phyloP scores from a whole-genome alignment of 1,284 basidiomycete genomes.

The Sanghuangporus sanghuang region DNA sequence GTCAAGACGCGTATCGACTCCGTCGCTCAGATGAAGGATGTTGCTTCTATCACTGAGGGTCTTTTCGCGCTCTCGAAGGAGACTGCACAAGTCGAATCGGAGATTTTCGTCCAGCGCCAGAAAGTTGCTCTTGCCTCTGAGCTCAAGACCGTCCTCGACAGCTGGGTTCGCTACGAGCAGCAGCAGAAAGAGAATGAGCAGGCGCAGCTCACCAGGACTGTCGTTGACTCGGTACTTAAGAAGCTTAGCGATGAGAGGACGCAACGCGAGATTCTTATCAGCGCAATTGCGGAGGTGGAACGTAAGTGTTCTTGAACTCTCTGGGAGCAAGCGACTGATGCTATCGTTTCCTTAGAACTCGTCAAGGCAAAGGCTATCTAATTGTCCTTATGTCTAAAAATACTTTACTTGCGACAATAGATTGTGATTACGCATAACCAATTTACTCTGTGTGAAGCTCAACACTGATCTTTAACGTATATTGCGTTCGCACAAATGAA shows the following conservation, averaged over 20 bases:
- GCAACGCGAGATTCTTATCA: conserved; percentile 86
- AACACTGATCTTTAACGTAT: neutral
- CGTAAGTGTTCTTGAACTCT: conserved; percentile 47
- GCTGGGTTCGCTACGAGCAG: conserved; percentile 97
- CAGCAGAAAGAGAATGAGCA: conserved; percentile 97
- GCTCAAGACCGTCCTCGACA: conserved; percentile 93
- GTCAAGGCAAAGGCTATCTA: conserved; percentile 69
- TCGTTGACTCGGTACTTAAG: conserved; percentile 85
- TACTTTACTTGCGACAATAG: conserved; percentile 9
- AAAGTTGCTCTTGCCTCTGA: conserved; percentile 84
- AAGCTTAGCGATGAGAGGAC: conserved; percentile 86
- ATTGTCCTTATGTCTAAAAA: conserved; percentile 7
- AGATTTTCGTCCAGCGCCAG: conserved; percentile 89
- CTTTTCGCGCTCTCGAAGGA: conserved; percentile 90
- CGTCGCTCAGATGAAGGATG: conserved; percentile 92
- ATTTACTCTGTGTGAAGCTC: neutral
- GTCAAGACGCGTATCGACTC: conserved; percentile 91
- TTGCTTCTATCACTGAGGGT: conserved; percentile 83
- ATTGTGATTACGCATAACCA: neutral
- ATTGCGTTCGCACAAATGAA: neutral
- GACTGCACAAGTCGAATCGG: conserved; percentile 87
- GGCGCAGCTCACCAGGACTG: conserved; percentile 79
- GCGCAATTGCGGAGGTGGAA: conserved; percentile 89
- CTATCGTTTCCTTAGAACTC: conserved; percentile 41
- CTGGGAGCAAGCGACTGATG: conserved; percentile 17